Evolutionary conservation across 495 filamentous ascomycete species (phyloP).

Genomic region (Neurospora intermedia): DNA sequence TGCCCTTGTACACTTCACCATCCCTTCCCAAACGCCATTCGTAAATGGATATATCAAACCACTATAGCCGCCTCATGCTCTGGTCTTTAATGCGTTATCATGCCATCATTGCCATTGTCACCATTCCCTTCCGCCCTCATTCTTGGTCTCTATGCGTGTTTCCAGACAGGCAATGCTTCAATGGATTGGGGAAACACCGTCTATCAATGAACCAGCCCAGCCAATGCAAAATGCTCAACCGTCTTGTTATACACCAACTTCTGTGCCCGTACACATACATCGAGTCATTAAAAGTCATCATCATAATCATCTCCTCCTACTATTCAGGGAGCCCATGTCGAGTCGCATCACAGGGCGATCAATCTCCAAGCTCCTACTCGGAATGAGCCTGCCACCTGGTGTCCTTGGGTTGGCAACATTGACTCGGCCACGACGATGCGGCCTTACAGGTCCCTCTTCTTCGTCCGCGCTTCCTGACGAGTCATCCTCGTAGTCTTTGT

Average conservation of each 20-base stretch:
- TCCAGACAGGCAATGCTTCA: background rate
- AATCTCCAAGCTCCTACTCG: constrained; percentile 39
- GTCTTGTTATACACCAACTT: background rate
- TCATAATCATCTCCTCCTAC: background rate
- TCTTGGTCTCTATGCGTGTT: background rate
- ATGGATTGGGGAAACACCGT: background rate
- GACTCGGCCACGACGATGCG: constrained; percentile 36
- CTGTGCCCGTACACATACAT: background rate
- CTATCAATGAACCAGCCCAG: background rate
- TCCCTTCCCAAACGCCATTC: background rate
- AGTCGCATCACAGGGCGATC: constrained; percentile 30
- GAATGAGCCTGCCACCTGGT: constrained; percentile 35
- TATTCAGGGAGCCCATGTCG: constrained; percentile 12
- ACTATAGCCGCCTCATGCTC: background rate
- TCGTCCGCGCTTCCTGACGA: constrained; percentile 29
- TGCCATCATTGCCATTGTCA: background rate
- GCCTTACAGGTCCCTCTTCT: constrained; percentile 23
- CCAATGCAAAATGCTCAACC: background rate
- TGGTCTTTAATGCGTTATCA: background rate
- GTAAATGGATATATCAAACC: background rate
- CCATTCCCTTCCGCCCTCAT: background rate
- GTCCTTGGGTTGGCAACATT: constrained; percentile 46
- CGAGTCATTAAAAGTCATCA: background rate
- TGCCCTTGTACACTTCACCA: background rate
- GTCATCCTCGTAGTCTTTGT: constrained; percentile 16